Evolutionary conservation across 176 grass and related monocot species (phyloP).

Genomic region (Lolium perenne): DNA sequence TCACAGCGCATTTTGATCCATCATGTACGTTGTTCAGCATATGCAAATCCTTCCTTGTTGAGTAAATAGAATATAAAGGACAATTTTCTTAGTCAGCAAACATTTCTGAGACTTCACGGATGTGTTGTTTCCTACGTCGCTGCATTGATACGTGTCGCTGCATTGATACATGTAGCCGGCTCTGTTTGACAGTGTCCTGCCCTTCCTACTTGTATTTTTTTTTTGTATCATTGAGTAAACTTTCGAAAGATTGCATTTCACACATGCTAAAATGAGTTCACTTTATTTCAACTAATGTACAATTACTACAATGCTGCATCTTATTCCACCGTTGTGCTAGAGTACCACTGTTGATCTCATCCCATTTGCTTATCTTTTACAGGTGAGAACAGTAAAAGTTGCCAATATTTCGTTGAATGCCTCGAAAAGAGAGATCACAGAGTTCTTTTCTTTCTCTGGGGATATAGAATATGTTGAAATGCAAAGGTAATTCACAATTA

Average conservation of each 20-base stretch:
- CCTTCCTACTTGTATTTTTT: constrained; percentile 18
- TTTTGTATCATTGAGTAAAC: not conserved
- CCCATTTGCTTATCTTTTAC: constrained; percentile 19
- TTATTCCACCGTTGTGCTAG: constrained; percentile 1
- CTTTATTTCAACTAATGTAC: constrained; percentile 13
- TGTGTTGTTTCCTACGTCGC: not conserved
- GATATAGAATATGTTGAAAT: constrained; percentile 95
- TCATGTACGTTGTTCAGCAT: constrained; percentile 2
- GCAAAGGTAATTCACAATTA: constrained; percentile 66
- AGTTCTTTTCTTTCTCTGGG: constrained; percentile 99
- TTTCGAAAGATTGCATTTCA: not conserved
- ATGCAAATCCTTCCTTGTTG: not conserved
- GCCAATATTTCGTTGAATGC: constrained; percentile 84
- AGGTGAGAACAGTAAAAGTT: constrained; percentile 90
- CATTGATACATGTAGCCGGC: not conserved
- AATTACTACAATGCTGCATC: not conserved
- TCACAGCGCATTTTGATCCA: not conserved
- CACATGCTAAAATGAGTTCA: not conserved
- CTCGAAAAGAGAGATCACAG: constrained; percentile 83
- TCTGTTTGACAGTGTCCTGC: not conserved
- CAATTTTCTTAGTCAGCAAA: not conserved
- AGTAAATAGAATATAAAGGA: constrained; percentile 2
- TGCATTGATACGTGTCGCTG: not conserved
- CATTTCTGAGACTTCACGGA: not conserved
- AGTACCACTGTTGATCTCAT: not conserved